Conservation (phyloP, 805 yeast species). For the Metschnikowia aberdeeniae region DNA sequence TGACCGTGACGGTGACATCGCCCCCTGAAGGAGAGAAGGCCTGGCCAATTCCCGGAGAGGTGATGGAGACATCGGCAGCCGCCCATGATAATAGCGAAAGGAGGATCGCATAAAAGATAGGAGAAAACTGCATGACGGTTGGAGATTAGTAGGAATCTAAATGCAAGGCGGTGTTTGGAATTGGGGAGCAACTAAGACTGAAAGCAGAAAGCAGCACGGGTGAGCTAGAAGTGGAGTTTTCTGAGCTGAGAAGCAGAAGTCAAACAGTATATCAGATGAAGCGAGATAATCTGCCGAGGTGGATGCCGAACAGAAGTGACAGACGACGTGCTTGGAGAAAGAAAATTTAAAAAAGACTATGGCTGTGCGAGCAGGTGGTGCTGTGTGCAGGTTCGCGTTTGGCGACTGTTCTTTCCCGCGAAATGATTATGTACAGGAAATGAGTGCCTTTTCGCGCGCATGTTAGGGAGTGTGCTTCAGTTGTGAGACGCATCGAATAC, state of each 20-base stretch:
- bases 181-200: neutral
- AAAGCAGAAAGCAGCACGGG: too few species aligned
- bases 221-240: too few species aligned
- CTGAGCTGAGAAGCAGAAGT: too few species aligned
- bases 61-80: slow-evolving; percentile 47
- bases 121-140: slow-evolving; percentile 10
- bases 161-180: neutral
- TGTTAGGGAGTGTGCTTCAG: neutral
- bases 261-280: too few species aligned
- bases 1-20: slow-evolving; percentile 25
- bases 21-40: slow-evolving; percentile 39
- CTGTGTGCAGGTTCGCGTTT: slow-evolving; percentile 1
- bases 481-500: neutral
- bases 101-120: slow-evolving; percentile 9
- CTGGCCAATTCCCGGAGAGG: slow-evolving; percentile 39
- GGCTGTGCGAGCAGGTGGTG: slow-evolving; percentile 2
- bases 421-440: neutral
- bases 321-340: neutral
- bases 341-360: neutral
- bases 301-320: neutral
- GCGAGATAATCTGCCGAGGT: neutral
- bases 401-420: neutral
- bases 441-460: neutral
- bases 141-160: too few species aligned
- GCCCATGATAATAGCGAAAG: slow-evolving; percentile 15